A percentile compares a stretch with the other conserved stretches of the same genome.
phyloP scores from a whole-genome alignment of 805 yeast species.

The Yamadazyma paraphyllophila region DNA sequence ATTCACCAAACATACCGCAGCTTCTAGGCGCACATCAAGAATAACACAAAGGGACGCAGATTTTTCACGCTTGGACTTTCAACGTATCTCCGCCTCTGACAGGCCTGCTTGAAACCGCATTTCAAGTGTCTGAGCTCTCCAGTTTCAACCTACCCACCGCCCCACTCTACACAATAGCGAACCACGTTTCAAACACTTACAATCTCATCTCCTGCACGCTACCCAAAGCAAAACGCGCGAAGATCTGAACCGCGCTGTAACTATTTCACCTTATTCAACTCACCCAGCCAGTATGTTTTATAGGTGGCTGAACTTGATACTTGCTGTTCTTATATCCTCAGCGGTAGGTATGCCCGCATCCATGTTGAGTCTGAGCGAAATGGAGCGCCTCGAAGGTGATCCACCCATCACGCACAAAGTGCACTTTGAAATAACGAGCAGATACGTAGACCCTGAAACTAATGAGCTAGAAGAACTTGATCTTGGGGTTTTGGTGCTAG shows the following conservation, averaged over 20 bases:
- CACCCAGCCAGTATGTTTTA: neutral
- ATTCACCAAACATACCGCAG: too few relatives aligned
- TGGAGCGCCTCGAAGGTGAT: conserved; percentile 23
- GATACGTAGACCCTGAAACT: conserved; percentile 14
- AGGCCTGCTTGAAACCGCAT: too few relatives aligned
- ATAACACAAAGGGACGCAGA: too few relatives aligned
- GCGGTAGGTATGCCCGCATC: neutral
- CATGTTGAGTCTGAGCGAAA: conserved; percentile 1
- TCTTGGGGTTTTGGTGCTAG: conserved; percentile 51
- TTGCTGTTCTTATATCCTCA: neutral
- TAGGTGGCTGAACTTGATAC: neutral
- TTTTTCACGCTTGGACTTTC: too few relatives aligned
- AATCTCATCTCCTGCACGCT: too few relatives aligned
- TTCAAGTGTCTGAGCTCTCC: too few relatives aligned
- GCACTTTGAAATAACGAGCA: conserved; percentile 36
- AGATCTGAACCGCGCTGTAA: neutral
- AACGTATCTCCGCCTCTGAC: too few relatives aligned
- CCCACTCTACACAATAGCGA: too few relatives aligned
- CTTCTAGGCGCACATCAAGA: too few relatives aligned
- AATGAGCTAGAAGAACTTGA: conserved; percentile 4
- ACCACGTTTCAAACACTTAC: too few relatives aligned
- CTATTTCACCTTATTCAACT: neutral
- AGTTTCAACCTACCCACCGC: too few relatives aligned
- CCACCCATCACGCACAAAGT: conserved; percentile 51
- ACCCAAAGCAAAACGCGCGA: neutral